These are phyloP conservation scores for Fusarium xylarioides DNA, from an alignment of 2,329 filamentous ascomycete genomes.

Conservation along the genomic window DNA sequence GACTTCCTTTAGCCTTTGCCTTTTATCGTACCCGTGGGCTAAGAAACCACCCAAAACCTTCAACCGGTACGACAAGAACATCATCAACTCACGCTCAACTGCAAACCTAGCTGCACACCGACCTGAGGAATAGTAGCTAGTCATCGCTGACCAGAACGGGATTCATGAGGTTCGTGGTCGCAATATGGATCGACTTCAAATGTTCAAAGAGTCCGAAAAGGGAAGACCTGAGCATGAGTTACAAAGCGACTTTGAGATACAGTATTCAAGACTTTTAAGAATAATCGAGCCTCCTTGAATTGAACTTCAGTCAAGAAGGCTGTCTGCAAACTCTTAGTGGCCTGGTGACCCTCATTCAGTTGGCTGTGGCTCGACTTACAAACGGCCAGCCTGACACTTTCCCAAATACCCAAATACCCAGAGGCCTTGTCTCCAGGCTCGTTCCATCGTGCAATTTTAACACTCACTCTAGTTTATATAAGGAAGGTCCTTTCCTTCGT, in stretches of 20 bases:
- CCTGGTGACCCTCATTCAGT: too few relatives aligned
- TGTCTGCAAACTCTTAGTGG: too few relatives aligned
- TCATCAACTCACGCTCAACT: not conserved
- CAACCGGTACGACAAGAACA: too few relatives aligned
- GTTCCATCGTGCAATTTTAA: rapidly evolving
- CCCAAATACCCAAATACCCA: not conserved
- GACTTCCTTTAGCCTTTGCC: too few relatives aligned
- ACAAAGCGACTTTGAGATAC: not conserved
- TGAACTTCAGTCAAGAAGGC: too few relatives aligned
- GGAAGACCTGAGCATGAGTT: too few relatives aligned
- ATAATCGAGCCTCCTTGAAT: too few relatives aligned
- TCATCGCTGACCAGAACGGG: rapidly evolving
- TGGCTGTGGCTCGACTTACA: not conserved
- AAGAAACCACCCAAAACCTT: not conserved
- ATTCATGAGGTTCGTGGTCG: not conserved
- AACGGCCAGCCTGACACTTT: not conserved
- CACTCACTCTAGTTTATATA: rapidly evolving
- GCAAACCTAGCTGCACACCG: not conserved
- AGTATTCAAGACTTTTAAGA: too few relatives aligned
- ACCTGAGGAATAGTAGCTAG: rapidly evolving
- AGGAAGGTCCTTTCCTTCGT: not conserved
- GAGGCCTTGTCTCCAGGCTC: not conserved
- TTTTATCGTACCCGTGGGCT: too few relatives aligned
- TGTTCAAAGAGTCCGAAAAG: not conserved
- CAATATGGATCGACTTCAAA: not conserved